These are phyloP conservation scores for Pulveroboletus frians DNA, from an alignment of 768 basidiomycete genomes.

Conservation along the genomic window DNA sequence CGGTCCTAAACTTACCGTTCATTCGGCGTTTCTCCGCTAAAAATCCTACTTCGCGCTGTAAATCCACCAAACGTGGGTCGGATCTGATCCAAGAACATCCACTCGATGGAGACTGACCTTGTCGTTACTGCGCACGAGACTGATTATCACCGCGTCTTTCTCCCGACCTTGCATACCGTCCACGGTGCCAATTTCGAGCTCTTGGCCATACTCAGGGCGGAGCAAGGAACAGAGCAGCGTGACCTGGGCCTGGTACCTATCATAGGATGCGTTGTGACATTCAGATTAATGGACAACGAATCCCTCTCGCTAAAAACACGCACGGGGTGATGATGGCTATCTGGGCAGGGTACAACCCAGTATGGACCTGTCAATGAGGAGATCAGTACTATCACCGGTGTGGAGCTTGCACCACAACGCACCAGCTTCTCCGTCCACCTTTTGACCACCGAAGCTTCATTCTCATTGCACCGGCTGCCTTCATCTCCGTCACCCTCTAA, in stretches of 20 bases:
- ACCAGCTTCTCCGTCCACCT: constrained; percentile 81
- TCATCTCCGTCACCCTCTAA: constrained; percentile 76
- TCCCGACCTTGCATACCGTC: constrained; percentile 98
- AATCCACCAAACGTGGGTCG: background rate
- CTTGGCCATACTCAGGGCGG: constrained; percentile 58
- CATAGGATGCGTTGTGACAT: background rate
- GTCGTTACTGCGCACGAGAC: constrained; percentile 88
- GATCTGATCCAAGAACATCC: background rate
- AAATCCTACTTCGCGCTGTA: constrained; percentile 86
- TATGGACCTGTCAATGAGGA: constrained; percentile 41
- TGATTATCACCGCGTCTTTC: constrained; percentile 90
- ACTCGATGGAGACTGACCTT: constrained; percentile 40
- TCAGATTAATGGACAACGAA: background rate
- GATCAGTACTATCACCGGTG: background rate
- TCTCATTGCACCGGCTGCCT: constrained; percentile 90
- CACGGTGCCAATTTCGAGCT: constrained; percentile 88
- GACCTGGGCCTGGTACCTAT: constrained; percentile 89
- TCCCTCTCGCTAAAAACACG: constrained; percentile 15
- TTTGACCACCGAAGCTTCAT: constrained; percentile 83
- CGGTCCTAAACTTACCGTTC: constrained; percentile 55
- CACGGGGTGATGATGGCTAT: constrained; percentile 89
- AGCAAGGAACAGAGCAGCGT: constrained; percentile 74
- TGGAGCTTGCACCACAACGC: constrained; percentile 10
- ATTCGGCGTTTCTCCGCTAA: constrained; percentile 87
- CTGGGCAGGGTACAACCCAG: constrained; percentile 60